Conservation (phyloP, 768 basidiomycete genomes). For the Serendipita indica region DNA sequence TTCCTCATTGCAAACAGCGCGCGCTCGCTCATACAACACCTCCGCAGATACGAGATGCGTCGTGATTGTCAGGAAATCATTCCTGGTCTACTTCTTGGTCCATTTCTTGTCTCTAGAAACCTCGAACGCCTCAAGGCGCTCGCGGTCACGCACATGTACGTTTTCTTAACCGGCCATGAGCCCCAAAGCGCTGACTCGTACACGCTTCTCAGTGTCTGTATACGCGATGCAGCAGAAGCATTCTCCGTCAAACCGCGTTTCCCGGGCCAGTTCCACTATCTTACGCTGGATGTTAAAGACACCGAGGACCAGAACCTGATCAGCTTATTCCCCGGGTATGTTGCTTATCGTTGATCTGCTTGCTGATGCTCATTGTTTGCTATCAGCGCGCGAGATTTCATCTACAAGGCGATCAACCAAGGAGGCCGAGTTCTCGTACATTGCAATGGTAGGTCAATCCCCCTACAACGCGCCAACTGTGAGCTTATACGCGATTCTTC, state of each 20-base stretch:
- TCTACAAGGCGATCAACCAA: conserved; percentile 46
- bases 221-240: conserved; percentile 77
- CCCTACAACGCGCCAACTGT: not conserved
- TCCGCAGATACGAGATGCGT: conserved; percentile 76
- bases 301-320: conserved; percentile 93
- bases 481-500: too few relatives aligned
- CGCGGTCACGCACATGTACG: conserved; percentile 72
- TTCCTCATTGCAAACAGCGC: too few relatives aligned
- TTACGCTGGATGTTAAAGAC: conserved; percentile 77
- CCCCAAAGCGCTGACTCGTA: not conserved
- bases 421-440: conserved; percentile 75
- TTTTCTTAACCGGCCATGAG: not conserved
- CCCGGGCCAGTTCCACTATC: conserved; percentile 59
- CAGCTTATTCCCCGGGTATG: conserved; percentile 71
- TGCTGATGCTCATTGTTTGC: not conserved
- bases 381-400: conserved; percentile 58
- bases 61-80: conserved; percentile 89
- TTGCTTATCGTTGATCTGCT: conserved; percentile 11
- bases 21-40: not conserved
- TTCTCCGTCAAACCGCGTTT: conserved; percentile 82
- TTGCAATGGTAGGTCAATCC: conserved; percentile 52
- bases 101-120: conserved; percentile 78
- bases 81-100: conserved; percentile 67
- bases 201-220: conserved; percentile 58
- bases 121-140: conserved; percentile 48